A percentile compares a stretch with the other conserved stretches of the same genome.
Evolutionary conservation across 2,329 filamentous ascomycete genomes (phyloP).

Genomic region (Penicillium decumbens): DNA sequence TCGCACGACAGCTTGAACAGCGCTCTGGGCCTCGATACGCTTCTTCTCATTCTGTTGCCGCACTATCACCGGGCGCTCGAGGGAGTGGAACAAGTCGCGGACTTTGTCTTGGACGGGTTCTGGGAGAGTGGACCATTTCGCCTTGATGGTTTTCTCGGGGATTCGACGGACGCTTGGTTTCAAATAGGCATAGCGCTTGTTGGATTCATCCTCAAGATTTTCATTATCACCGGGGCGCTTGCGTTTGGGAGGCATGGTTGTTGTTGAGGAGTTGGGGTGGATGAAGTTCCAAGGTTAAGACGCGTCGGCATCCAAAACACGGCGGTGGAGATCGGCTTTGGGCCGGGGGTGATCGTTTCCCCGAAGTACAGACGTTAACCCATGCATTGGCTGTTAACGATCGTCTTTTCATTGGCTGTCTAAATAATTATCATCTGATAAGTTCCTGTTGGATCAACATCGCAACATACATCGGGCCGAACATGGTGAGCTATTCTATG

Average conservation of each 20-base stretch:
- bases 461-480: not conserved
- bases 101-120: slow-evolving; percentile 42
- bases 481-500: not conserved
- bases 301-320: slow-evolving; percentile 21
- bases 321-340: slow-evolving; percentile 3
- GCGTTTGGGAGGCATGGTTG: slow-evolving; percentile 25
- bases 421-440: not conserved
- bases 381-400: not conserved
- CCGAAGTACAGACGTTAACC: not conserved
- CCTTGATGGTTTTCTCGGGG: slow-evolving; percentile 42
- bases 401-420: not conserved
- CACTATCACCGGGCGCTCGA: slow-evolving; percentile 43
- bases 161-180: slow-evolving; percentile 41
- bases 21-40: slow-evolving; percentile 41
- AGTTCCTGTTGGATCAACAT: not conserved
- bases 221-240: slow-evolving; percentile 26
- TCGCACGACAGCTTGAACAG: slow-evolving; percentile 39
- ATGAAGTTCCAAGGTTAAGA: slow-evolving; percentile 2
- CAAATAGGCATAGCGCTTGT: slow-evolving; percentile 37
- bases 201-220: slow-evolving; percentile 11
- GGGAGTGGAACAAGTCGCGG: slow-evolving; percentile 38
- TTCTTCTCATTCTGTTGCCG: slow-evolving; percentile 41
- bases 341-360: not conserved
- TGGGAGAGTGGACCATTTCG: slow-evolving; percentile 45
- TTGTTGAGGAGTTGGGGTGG: slow-evolving; percentile 4